Evolutionary conservation across 2,329 filamentous ascomycete species (phyloP), one percentile per base, ranked within the genome.

Genomic region (Scolecobasidium constrictum): DNA sequence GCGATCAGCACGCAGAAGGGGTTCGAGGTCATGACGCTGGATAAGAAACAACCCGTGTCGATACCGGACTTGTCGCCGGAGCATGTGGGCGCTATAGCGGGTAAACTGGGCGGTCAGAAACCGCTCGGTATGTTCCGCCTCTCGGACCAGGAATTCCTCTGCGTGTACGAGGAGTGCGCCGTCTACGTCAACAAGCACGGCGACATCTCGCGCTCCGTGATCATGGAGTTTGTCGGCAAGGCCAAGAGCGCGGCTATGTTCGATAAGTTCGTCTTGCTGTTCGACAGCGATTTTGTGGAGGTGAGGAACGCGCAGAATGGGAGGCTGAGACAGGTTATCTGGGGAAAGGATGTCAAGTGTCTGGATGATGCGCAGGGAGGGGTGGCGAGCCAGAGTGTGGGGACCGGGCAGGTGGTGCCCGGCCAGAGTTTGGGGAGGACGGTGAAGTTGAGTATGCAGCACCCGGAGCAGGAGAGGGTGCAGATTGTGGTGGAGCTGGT

Each of bases 151-250:
- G 62, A 94, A 60, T 98, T 96, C 63, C 69, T 98, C 19, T 78
- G 95, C 38, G 86, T 84, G 28, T 98, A 96, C 60, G 85, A 93
- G 62, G 87, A 95, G 61, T 96, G 90, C 53, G 92, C 88, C 15
- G 88, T 98, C 6, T 98, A 96, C 56, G 84, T 96, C 57, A 93
- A 98, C 68, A 95, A 96, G 64, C 87, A 96, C 61, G 92, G 92
- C 50, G 92, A 98, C 48, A 86, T 98, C 20, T 90, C 81, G 31
- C 83, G 93, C 36, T 86, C 83, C 20, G 86, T 96, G 46, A 88
- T 96, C 55, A 94, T 98, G 87, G 87, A 96, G 58, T 98, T 96
- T 60, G 92, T 94, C n/a, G 92, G 92, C 51, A 90, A 83, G 55
- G 92, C 92, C 2, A 81, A 82, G 48, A 78, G 79, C 11, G 88